Base-by-base conservation (phyloP, 2,329 filamentous ascomycete species). In the Nothophaeocryptopus gaeumannii region DNA sequence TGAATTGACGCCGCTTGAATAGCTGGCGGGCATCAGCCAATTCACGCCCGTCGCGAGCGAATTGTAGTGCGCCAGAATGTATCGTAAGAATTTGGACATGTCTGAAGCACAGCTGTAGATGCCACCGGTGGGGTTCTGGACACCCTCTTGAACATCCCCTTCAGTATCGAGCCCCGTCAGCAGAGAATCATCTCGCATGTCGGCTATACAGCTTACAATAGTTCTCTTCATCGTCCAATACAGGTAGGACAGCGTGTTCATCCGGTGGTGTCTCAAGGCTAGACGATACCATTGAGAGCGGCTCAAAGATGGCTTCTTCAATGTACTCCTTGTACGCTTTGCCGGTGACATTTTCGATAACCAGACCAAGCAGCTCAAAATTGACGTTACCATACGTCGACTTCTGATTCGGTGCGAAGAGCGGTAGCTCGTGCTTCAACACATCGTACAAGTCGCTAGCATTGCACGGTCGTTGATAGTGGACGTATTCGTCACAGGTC, bases 111-210 rank as follows among this genome's bases (percentile, higher is more conserved):
- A 68, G 34, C 64, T 68, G 62, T 74, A 77, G 29, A 76, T 67
- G 1, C 72, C 74, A 8, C 73, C 74, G 0, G 72, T 72, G 2
- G 73, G 73, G 12, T 63, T 68, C 43, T 73, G 69, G 1, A 74
- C 62, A 2, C 73, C 73, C 41, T 65, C 62, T 11, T 74, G 67
- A 1, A 71, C 58, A 43, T 69, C 72, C 71, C 71, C 20, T 26
- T 26, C 20, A 74, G 56, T 67, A 73, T 12, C 68, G 63, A 0
- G 59, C 55, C 1, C 61, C 61, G 0, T 49, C 46, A 7, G 39
- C 39, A 26, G 20, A 4, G 7, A 26, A 26, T 7, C 20, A 26
- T 26, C 20, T 26, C 20, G 20, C 20, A 26, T 26, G 20, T 26
- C 20, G 20, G 20, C 20, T 26, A 26, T 26, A 26, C 20, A 26